Conservation (phyloP, 257 asterid genomes). For the Plantago ovata region DNA sequence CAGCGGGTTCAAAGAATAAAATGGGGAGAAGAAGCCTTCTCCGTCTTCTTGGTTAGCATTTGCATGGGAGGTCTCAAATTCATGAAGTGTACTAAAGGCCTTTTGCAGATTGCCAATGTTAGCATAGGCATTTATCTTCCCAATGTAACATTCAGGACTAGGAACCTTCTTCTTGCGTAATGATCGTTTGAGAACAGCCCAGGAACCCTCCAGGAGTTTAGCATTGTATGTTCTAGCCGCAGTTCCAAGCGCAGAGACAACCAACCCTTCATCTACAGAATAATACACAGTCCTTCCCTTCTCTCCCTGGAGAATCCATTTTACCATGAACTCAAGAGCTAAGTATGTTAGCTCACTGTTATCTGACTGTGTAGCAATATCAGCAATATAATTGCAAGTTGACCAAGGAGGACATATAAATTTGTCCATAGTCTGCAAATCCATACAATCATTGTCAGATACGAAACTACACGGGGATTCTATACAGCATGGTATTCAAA, state of each 20-base stretch:
- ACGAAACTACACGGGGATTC: slow-evolving; percentile 14
- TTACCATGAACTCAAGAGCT: slow-evolving; percentile 78
- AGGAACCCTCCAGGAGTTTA: slow-evolving; percentile 71
- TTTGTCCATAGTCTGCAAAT: slow-evolving; percentile 85
- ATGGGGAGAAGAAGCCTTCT: slow-evolving; percentile 69
- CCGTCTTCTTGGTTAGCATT: slow-evolving; percentile 38
- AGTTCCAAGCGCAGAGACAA: slow-evolving; percentile 74
- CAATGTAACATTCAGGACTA: slow-evolving; percentile 68
- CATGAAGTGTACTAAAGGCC: slow-evolving; percentile 79
- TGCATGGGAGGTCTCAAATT: slow-evolving; percentile 61
- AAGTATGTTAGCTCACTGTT: slow-evolving; percentile 60
- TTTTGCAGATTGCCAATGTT: slow-evolving; percentile 72
- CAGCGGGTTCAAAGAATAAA: slow-evolving; percentile 64
- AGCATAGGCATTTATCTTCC: slow-evolving; percentile 66
- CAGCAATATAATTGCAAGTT: slow-evolving; percentile 62
- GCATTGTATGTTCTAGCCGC: slow-evolving; percentile 77
- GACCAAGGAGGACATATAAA: slow-evolving; percentile 66
- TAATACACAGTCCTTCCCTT: slow-evolving; percentile 37
- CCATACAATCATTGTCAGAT: slow-evolving; percentile 20
- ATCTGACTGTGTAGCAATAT: slow-evolving; percentile 61
- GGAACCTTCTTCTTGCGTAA: slow-evolving; percentile 58
- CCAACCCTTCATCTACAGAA: slow-evolving; percentile 65
- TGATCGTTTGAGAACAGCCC: slow-evolving; percentile 80
- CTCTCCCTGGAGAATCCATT: slow-evolving; percentile 74
- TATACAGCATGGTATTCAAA: slow-evolving; percentile 11